Evolutionary conservation across 164 flowering plant genomes (phyloP), one percentile per base, ranked within the genome.

Genomic region (Sedum album): DNA sequence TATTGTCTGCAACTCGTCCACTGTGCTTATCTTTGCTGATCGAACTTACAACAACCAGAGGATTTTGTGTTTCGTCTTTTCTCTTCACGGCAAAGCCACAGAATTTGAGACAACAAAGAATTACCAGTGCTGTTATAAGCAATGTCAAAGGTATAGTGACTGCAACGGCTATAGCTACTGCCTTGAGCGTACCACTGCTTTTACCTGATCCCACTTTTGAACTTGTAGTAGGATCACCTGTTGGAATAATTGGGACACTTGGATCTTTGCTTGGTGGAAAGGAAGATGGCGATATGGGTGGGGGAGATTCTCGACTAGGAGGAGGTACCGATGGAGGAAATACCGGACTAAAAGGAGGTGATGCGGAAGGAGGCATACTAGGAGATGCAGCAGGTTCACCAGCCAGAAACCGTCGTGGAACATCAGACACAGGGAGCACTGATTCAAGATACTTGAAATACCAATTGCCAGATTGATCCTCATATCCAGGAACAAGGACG

Each of bases 121-220:
- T 82, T 46, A 88, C 72, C 64, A 88, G 28, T 51, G 79, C 79
- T 57, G 82, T 86, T 75, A 82, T 33, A 31, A 75, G 26, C 73
- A 88, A 84, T 41, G 97, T 83, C 46, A 79, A 88, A 13, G 74
- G 71, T 25, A 96, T 94, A 70, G 97, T 90, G 51, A 83, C 85
- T 70, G 69, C 85, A 68, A 87, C 90, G 66, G 91, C 92, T 78
- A 86, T 60, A 68, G 80, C 75, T 68, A 92, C 75, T 67, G 82
- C 31, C 66, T 55, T 74, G 26, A 73, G 61, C n/a, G 70, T 73
- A 74, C 28, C 26, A 21, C 25, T 49, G 28, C 68, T 42, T 38
- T 11, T 41, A 57, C 44, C 46, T 33, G 76, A 68, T 55, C 74
- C 51, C 63, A 81, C 66, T 70, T 10, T 46, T 66, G 79, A 75